Base-by-base conservation (phyloP, 768 basidiomycete species). In the Ramaria rubella region DNA sequence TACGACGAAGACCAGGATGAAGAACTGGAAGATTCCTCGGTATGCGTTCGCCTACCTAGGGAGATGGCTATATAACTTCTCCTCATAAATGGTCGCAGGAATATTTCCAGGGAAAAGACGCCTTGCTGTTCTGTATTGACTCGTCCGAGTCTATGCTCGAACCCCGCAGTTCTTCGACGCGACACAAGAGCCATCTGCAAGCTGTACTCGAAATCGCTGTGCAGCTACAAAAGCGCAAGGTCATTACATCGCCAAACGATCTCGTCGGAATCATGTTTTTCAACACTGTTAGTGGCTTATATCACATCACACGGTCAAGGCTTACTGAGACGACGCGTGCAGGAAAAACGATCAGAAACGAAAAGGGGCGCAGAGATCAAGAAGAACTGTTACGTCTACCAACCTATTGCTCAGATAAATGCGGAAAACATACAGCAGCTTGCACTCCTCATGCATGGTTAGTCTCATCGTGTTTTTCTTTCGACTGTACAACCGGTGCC, bases 81-180 rank as follows among this genome's bases (percentile, higher is more conserved):
- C 11, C 33, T 44, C 49, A 26, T 26, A 14, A 36, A 19, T 27
- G 45, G 34, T 49, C 24, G 19, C 53, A 49, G 34, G 57, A 89
- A 87, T 76, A 77, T 58, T 79, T 81, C 60, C 88, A 90, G 60
- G 81, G 82, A 51, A 81, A 81, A 59, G 93, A 97, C 63, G 89
- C 93, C 30, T 86, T 95, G 45, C 71, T 98, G n/a, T 96, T 97
- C 73, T 90, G 88, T 68, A 91, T 99, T 57, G 94, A 99, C 70
- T 92, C 90, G 60, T 95, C 94, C 0, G 75, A 81, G 53, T 90
- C 91, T 11, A 97, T 98, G 95, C 84, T 88, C 24, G 75, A 74
- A 34, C 79, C 86, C 42, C 76, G 75, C 49, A 72, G 74, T 53
- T 79, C 85, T 57, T 81, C 90, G 70, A 79, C 83, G 50, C 73